Conservation (phyloP, 768 basidiomycete species). For the Pulveroboletus sp. region DNA sequence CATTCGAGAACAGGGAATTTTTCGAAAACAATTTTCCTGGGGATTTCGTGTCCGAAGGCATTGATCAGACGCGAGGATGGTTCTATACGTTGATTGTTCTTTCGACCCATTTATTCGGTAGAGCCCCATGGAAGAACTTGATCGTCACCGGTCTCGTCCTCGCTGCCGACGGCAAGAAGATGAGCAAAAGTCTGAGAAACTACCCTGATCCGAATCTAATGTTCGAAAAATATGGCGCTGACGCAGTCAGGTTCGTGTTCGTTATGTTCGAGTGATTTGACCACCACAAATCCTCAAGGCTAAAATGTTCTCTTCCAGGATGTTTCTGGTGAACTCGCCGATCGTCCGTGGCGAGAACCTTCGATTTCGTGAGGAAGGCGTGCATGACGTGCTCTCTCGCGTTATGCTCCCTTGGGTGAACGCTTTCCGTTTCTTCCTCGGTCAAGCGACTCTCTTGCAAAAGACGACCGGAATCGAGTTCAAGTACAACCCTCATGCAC, state of each 20-base stretch:
- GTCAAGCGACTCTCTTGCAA: slow-evolving; percentile 84
- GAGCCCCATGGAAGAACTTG: slow-evolving; percentile 96
- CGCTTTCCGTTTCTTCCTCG: slow-evolving; percentile 97
- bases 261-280: not conserved
- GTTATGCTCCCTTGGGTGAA: slow-evolving; percentile 98
- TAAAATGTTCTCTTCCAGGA: slow-evolving; percentile 41
- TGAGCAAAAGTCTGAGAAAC: slow-evolving; percentile 97
- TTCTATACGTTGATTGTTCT: slow-evolving; percentile 97
- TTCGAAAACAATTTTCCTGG: slow-evolving; percentile 89
- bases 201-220: slow-evolving; percentile 94
- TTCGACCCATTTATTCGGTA: slow-evolving; percentile 91
- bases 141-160: slow-evolving; percentile 95
- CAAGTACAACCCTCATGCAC: slow-evolving; percentile 81
- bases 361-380: slow-evolving; percentile 96
- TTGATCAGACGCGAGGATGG: slow-evolving; percentile 99
- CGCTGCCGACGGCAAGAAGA: slow-evolving; percentile 97
- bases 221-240: slow-evolving; percentile 89
- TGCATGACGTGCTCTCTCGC: slow-evolving; percentile 93
- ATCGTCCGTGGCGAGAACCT: slow-evolving; percentile 97
- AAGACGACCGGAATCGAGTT: slow-evolving; percentile 76
- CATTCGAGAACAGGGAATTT: slow-evolving; percentile 91
- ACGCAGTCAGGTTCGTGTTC: slow-evolving; percentile 72
- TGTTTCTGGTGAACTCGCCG: slow-evolving; percentile 99
- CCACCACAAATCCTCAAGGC: not conserved
- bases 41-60: slow-evolving; percentile 96